phyloP scores from a whole-genome alignment of 805 yeast species.

The Kregervanrija fluxuum region DNA sequence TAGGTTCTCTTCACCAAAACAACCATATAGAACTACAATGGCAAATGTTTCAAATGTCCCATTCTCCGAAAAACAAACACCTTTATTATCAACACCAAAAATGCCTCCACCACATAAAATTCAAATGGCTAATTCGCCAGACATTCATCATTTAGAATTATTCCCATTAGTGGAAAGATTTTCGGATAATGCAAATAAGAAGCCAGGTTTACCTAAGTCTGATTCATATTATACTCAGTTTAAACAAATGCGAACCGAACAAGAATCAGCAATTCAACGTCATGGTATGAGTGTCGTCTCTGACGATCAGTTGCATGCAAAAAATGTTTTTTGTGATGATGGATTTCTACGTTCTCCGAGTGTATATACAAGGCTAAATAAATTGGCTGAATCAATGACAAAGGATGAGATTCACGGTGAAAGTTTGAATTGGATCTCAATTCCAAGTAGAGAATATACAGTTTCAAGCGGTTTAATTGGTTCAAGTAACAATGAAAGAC shows the following conservation, averaged over 20 bases:
- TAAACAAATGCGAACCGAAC: slow-evolving; percentile 9
- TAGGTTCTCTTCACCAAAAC: too few species aligned
- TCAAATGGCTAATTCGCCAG: too few species aligned
- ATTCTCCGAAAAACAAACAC: too few species aligned
- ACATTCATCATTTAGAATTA: too few species aligned
- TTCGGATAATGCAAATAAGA: neutral
- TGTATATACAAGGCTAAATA: slow-evolving; percentile 3
- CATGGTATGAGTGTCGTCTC: slow-evolving; percentile 19
- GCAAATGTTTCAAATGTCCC: too few species aligned
- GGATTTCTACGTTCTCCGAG: slow-evolving; percentile 20
- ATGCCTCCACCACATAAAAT: too few species aligned
- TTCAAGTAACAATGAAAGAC: neutral
- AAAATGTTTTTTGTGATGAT: neutral
- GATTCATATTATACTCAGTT: slow-evolving; percentile 13
- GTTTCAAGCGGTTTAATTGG: neutral
- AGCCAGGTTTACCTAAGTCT: neutral
- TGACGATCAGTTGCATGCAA: slow-evolving; percentile 3
- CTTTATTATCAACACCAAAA: too few species aligned
- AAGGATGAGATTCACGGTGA: neutral
- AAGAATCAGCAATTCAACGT: slow-evolving; percentile 14
- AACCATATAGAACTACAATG: too few species aligned
- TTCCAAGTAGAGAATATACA: slow-evolving; percentile 1
- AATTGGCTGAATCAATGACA: neutral
- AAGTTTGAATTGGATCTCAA: slow-evolving; percentile 6
- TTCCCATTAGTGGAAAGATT: neutral